Conservation (phyloP, 805 yeast genomes). For the Zygosaccharomyces gambellarensis region DNA sequence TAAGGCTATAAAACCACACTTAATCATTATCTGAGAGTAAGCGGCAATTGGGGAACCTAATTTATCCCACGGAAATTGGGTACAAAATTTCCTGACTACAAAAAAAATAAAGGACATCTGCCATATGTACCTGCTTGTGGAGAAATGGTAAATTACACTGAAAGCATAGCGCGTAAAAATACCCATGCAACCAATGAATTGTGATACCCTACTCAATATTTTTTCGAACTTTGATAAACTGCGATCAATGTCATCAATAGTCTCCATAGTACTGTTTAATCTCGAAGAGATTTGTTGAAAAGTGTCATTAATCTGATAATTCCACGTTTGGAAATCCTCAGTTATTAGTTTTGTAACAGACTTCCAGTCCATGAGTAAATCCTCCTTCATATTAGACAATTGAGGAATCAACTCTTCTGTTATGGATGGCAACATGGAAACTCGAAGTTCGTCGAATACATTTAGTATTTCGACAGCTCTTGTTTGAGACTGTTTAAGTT, state of each 20-base stretch:
- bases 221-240: conserved; percentile 11
- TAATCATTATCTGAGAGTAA: conserved; percentile 1
- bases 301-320: conserved; percentile 11
- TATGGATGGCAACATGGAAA: conserved; percentile 11
- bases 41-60: neutral
- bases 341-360: conserved; percentile 8
- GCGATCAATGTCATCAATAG: conserved; percentile 12
- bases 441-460: conserved; percentile 10
- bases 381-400: conserved; percentile 33
- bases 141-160: neutral
- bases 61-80: neutral
- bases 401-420: conserved; percentile 23
- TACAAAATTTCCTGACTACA: neutral
- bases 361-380: conserved; percentile 14
- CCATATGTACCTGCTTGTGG: conserved; percentile 5
- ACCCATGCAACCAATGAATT: conserved; percentile 1
- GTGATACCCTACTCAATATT: conserved; percentile 4
- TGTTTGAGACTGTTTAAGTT: conserved; percentile 11
- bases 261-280: conserved; percentile 15
- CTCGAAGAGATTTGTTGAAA: conserved; percentile 13
- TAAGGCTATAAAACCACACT: conserved; percentile 11
- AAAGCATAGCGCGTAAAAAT: conserved; percentile 1
- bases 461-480: conserved; percentile 12
- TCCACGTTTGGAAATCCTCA: conserved; percentile 19
- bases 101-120: neutral